Evolutionary conservation across 1,284 basidiomycete genomes (phyloP).

Genomic region (Amylostereum areolatum): DNA sequence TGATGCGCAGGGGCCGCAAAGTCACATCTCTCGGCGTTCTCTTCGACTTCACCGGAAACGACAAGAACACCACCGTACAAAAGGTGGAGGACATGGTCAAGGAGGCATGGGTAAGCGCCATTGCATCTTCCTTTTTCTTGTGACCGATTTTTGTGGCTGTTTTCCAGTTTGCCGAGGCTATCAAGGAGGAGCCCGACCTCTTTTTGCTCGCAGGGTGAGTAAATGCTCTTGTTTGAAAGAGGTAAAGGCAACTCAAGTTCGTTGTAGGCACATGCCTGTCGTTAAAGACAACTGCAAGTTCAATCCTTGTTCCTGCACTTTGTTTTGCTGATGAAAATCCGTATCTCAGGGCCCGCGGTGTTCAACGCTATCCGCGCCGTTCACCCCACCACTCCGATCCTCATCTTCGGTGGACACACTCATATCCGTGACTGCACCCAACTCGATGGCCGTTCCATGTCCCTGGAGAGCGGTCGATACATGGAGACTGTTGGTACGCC

Average conservation of each 20-base stretch:
- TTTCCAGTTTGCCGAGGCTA: conserved; percentile 67
- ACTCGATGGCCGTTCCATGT: conserved; percentile 59
- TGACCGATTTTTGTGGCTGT: background rate
- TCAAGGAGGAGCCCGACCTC: conserved; percentile 22
- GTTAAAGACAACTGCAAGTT: background rate
- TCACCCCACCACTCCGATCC: conserved; percentile 70
- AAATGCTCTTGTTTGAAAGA: background rate
- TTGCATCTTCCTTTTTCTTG: background rate
- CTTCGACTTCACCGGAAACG: conserved; percentile 65
- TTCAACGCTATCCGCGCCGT: conserved; percentile 69
- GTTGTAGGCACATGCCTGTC: background rate
- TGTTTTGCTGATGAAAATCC: conserved; percentile 9
- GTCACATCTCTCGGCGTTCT: conserved; percentile 82
- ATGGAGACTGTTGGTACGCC: conserved; percentile 89
- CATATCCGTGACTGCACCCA: conserved; percentile 77
- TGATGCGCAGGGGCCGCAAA: conserved; percentile 63
- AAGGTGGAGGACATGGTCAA: conserved; percentile 68
- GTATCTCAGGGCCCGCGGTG: conserved; percentile 60
- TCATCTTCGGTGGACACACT: conserved; percentile 77
- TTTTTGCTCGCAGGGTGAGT: background rate
- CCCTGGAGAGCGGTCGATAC: conserved; percentile 77
- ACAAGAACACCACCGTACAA: conserved; percentile 69
- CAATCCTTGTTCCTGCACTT: background rate
- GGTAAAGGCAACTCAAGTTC: background rate
- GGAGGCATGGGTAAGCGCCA: conserved; percentile 57